These are phyloP conservation scores for Ophiosphaerella korrae DNA, from an alignment of 2,329 filamentous ascomycete species.

Conservation along the genomic window DNA sequence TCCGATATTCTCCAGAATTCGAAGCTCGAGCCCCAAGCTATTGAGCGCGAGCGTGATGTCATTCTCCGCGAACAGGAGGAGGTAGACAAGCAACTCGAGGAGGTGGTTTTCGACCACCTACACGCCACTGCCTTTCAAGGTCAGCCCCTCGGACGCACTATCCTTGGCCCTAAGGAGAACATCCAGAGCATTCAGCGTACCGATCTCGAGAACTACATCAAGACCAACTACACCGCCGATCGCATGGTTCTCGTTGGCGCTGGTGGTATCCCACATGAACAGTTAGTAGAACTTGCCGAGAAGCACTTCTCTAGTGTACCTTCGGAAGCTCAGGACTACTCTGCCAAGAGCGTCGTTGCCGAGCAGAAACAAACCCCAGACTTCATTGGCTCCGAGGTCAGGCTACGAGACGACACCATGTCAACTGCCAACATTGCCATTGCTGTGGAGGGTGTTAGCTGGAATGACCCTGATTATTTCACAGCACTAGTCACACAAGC, in stretches of 20 bases:
- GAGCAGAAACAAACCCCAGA: conserved; percentile 85
- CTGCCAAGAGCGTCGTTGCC: conserved; percentile 72
- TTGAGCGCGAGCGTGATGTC: conserved; percentile 97
- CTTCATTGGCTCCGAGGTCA: conserved; percentile 95
- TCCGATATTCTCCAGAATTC: conserved; percentile 99
- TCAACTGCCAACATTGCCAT: conserved; percentile 97
- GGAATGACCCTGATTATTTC: conserved; percentile 99
- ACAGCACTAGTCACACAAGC: conserved; percentile 96
- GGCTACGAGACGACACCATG: conserved; percentile 94
- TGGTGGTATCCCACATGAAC: conserved; percentile 89
- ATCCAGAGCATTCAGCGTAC: conserved; percentile 93
- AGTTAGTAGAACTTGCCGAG: conserved; percentile 94
- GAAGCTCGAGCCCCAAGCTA: conserved; percentile 89
- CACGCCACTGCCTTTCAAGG: conserved; percentile 97
- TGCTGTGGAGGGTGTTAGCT: conserved; percentile 98
- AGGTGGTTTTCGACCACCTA: conserved; percentile 98
- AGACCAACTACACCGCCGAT: conserved; percentile 99
- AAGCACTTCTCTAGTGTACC: conserved; percentile 89
- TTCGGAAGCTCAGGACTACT: conserved; percentile 73
- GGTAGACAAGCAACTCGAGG: conserved; percentile 99
- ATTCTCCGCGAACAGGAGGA: conserved; percentile 99
- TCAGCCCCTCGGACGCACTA: conserved; percentile 95
- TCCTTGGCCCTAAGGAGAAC: conserved; percentile 97
- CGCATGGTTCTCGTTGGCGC: conserved; percentile 98
- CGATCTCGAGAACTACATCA: conserved; percentile 95